Conservation (phyloP, 2,329 filamentous ascomycete species). For the Pseudogymnoascus sp. region DNA sequence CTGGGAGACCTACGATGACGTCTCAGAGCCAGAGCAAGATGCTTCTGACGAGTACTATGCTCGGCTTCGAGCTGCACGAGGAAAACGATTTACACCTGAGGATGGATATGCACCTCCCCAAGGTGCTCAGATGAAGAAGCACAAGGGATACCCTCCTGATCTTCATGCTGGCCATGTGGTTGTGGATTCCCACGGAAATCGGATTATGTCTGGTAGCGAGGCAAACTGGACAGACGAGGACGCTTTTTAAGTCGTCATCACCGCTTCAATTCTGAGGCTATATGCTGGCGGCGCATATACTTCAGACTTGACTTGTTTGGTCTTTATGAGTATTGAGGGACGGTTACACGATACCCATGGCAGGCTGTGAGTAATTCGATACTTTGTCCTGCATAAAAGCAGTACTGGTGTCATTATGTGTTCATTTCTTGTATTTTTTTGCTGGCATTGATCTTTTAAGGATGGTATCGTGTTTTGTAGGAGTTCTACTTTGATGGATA, state of each 20-base stretch:
- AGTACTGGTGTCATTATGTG: neutral
- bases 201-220: conserved; percentile 55
- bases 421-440: conserved; percentile 8
- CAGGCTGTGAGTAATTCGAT: neutral
- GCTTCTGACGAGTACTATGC: conserved; percentile 81
- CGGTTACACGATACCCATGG: conserved; percentile 1
- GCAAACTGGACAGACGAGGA: conserved; percentile 57
- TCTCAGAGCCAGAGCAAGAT: conserved; percentile 67
- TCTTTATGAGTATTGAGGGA: conserved; percentile 2
- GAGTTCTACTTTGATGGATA: conserved; percentile 7
- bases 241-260: conserved; percentile 35
- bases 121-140: conserved; percentile 43
- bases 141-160: conserved; percentile 44
- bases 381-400: neutral
- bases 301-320: neutral
- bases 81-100: conserved; percentile 54
- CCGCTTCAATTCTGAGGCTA: neutral
- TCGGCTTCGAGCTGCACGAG: conserved; percentile 60
- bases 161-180: conserved; percentile 40
- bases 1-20: conserved; percentile 94
- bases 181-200: conserved; percentile 44
- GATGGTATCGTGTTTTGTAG: conserved; percentile 3
- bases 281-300: neutral
- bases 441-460: neutral
- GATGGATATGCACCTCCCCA: conserved; percentile 23